Conservation (phyloP, 768 basidiomycete genomes). For the Russula earlei region DNA sequence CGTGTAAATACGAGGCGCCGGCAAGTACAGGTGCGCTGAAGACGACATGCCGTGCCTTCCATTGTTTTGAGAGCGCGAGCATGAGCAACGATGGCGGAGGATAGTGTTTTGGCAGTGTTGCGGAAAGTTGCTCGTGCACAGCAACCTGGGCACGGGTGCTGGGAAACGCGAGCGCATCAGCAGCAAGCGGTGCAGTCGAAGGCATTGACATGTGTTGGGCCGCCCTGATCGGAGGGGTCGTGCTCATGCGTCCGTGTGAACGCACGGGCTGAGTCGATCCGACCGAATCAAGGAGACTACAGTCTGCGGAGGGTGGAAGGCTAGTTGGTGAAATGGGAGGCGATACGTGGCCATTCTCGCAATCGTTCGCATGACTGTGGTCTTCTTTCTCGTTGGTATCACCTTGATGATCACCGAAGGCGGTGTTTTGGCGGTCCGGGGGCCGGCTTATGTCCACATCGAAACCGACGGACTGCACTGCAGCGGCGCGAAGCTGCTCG, state of each 20-base stretch:
- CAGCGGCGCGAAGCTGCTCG: conserved; percentile 62
- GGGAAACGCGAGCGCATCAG: conserved; percentile 50
- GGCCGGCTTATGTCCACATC: conserved; percentile 41
- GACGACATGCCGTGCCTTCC: conserved; percentile 57
- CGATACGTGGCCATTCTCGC: neutral
- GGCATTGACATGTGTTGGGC: conserved; percentile 2
- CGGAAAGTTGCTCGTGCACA: conserved; percentile 44
- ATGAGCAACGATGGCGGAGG: conserved; percentile 57
- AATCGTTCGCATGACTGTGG: neutral
- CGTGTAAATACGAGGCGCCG: conserved; percentile 50
- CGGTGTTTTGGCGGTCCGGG: conserved; percentile 25
- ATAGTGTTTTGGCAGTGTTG: conserved; percentile 57
- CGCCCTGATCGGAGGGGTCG: neutral
- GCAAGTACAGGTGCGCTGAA: conserved; percentile 34
- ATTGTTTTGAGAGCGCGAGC: conserved; percentile 63
- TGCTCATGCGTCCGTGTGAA: neutral
- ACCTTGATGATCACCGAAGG: conserved; percentile 32
- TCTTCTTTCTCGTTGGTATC: conserved; percentile 23
- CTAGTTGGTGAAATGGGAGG: neutral
- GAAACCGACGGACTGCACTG: conserved; percentile 69
- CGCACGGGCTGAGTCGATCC: conserved; percentile 7
- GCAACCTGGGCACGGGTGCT: conserved; percentile 41
- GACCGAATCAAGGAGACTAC: neutral
- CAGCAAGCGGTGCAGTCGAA: conserved; percentile 5
- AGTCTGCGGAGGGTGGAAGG: neutral